phyloP scores from a whole-genome alignment of 2,329 filamentous ascomycete genomes.

The Fusarium incarnatum region DNA sequence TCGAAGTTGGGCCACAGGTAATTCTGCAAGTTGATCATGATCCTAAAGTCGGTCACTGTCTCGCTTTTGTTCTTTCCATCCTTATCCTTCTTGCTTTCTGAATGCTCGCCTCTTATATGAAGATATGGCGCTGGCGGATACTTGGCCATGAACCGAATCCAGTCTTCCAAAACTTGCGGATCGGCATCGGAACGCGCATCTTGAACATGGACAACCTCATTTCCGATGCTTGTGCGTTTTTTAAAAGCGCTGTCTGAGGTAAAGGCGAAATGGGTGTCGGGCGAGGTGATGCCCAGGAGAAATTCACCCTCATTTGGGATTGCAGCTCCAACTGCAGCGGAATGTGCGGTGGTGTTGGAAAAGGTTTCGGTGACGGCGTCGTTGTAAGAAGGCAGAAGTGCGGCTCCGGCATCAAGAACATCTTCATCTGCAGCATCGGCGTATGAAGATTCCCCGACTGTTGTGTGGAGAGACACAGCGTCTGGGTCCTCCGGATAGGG shows the following conservation, averaged over 20 bases:
- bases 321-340: too few relatives aligned
- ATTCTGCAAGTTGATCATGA: slow-evolving; percentile 39
- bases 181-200: slow-evolving; percentile 32
- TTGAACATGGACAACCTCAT: slow-evolving; percentile 29
- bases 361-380: not conserved
- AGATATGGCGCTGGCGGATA: slow-evolving; percentile 38
- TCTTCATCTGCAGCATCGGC: slow-evolving; percentile 15
- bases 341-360: accelerated
- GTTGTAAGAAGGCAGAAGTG: slow-evolving; percentile 3
- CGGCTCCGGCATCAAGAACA: not conserved
- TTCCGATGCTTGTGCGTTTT: slow-evolving; percentile 32
- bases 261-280: slow-evolving; percentile 20
- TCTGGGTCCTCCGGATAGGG: slow-evolving; percentile 35
- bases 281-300: slow-evolving; percentile 1
- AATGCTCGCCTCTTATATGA: slow-evolving; percentile 31
- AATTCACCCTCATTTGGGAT: not conserved
- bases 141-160: slow-evolving; percentile 26
- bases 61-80: slow-evolving; percentile 32
- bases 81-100: slow-evolving; percentile 26
- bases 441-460: slow-evolving; percentile 19
- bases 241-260: slow-evolving; percentile 23
- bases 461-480: slow-evolving; percentile 38
- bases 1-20: slow-evolving; percentile 41
- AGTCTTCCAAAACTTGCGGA: slow-evolving; percentile 22
- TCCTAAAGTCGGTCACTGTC: slow-evolving; percentile 32